These are phyloP conservation scores for Aphanomyces stellatus DNA, from an alignment of 352 stramenopile species.

Conservation along the genomic window DNA sequence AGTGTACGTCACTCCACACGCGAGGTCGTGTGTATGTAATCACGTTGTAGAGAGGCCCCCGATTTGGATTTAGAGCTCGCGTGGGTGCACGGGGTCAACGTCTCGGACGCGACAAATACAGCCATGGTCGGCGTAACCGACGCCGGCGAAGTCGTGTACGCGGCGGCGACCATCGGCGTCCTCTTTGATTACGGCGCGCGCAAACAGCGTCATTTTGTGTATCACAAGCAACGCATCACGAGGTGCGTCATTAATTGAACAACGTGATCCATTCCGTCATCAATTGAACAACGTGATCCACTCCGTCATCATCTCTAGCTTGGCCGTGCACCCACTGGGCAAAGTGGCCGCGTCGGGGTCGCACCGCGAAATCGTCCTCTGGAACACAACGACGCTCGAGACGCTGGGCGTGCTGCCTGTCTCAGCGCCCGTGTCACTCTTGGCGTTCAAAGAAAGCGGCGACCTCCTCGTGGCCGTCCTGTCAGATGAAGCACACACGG, in stretches of 20 bases:
- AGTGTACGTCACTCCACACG: background rate
- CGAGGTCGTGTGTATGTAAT: background rate
- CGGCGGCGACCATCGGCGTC: conserved; percentile 14
- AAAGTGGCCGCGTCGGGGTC: conserved; percentile 11
- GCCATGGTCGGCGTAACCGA: conserved; percentile 9
- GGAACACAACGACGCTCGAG: conserved; percentile 3
- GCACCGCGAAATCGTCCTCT: background rate
- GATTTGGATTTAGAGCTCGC: conserved; percentile 18
- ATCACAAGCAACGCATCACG: conserved; percentile 19
- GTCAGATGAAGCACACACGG: background rate
- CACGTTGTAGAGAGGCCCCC: conserved; percentile 6
- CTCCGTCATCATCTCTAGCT: background rate
- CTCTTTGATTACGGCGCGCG: conserved; percentile 2
- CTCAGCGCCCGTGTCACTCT: background rate
- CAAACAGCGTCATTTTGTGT: background rate
- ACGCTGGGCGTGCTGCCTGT: conserved; percentile 9
- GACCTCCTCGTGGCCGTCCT: conserved; percentile 16
- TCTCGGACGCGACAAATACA: background rate
- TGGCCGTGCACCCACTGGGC: conserved; percentile 9
- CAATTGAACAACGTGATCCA: background rate
- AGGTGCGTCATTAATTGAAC: background rate
- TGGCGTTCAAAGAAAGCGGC: background rate
- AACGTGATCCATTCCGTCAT: background rate
- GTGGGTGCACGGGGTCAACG: conserved; percentile 12
- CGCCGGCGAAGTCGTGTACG: conserved; percentile 2